phyloP scores from a whole-genome alignment of 2,329 filamentous ascomycete genomes.

The Ciborinia camelliae region DNA sequence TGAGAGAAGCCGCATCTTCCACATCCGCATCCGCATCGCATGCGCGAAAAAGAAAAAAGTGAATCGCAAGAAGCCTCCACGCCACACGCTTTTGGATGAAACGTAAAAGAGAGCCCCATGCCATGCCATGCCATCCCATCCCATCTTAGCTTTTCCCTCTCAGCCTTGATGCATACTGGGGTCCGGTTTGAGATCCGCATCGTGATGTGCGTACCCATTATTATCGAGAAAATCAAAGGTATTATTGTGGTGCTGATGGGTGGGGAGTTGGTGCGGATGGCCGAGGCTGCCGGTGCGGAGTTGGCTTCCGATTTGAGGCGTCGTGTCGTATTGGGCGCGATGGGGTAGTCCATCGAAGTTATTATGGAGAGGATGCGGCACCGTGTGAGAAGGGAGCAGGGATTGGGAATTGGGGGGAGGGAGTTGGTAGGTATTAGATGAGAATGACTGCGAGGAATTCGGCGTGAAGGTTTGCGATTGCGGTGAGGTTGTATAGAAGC shows the following conservation, averaged over 20 bases:
- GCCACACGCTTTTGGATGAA: background rate
- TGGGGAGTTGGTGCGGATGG: constrained; percentile 24
- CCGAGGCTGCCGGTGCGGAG: constrained; percentile 26
- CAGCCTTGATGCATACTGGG: background rate
- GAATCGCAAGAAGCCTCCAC: background rate
- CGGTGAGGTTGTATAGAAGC: constrained; percentile 28
- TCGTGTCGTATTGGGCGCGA: constrained; percentile 7
- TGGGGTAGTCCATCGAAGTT: constrained; percentile 11
- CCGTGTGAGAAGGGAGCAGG: background rate
- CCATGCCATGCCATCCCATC: too few relatives aligned
- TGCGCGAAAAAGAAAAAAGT: too few relatives aligned
- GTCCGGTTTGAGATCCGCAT: constrained; percentile 12
- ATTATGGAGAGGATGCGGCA: background rate
- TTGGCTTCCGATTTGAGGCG: constrained; percentile 20
- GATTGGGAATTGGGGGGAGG: constrained; percentile 21
- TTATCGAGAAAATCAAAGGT: constrained; percentile 3
- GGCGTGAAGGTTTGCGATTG: constrained; percentile 23
- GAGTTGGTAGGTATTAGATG: constrained; percentile 23
- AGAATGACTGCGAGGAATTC: constrained; percentile 8
- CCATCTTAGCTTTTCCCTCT: too few relatives aligned
- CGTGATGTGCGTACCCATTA: background rate
- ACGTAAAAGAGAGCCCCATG: background rate
- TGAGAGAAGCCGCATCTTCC: too few relatives aligned
- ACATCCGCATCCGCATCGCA: too few relatives aligned
- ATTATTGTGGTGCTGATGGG: background rate